phyloP scores from a whole-genome alignment of 805 yeast species.

The Saturnispora sanitii region DNA sequence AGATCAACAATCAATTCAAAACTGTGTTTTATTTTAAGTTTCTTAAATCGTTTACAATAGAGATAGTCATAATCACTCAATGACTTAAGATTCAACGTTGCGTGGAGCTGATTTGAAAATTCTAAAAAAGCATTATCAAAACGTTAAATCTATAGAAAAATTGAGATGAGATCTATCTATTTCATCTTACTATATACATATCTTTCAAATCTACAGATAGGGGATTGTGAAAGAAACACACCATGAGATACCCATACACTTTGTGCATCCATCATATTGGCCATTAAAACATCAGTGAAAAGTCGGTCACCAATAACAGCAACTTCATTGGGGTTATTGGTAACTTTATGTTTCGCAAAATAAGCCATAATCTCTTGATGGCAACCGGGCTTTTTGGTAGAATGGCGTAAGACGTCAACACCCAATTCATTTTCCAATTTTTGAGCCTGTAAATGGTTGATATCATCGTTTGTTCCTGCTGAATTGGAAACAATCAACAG shows the following conservation, averaged over 20 bases:
- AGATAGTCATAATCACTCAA: no score
- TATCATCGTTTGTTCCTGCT: constrained; percentile 83
- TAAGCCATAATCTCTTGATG: constrained; percentile 54
- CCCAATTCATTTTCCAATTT: constrained; percentile 56
- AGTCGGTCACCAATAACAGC: constrained; percentile 87
- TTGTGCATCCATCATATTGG: constrained; percentile 82
- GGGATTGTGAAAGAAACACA: constrained; percentile 43
- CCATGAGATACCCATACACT: constrained; percentile 82
- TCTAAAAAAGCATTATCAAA: no score
- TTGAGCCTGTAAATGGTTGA: constrained; percentile 46
- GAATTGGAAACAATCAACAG: constrained; percentile 81
- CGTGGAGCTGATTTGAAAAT: no score
- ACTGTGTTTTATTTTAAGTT: no score
- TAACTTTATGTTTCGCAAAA: constrained; percentile 40
- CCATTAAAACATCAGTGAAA: constrained; percentile 88
- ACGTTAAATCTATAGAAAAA: no score
- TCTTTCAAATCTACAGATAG: constrained; percentile 48
- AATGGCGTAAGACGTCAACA: constrained; percentile 57
- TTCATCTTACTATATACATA: constrained; percentile 13
- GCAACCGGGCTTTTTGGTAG: constrained; percentile 79
- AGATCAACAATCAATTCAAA: no score
- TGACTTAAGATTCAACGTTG: no score
- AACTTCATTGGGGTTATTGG: constrained; percentile 46
- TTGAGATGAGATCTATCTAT: no score
- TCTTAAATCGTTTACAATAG: no score